A percentile compares a stretch with the other conserved stretches of the same genome.
phyloP scores from a whole-genome alignment of 495 filamentous ascomycete genomes.

The Patellaria atrata region DNA sequence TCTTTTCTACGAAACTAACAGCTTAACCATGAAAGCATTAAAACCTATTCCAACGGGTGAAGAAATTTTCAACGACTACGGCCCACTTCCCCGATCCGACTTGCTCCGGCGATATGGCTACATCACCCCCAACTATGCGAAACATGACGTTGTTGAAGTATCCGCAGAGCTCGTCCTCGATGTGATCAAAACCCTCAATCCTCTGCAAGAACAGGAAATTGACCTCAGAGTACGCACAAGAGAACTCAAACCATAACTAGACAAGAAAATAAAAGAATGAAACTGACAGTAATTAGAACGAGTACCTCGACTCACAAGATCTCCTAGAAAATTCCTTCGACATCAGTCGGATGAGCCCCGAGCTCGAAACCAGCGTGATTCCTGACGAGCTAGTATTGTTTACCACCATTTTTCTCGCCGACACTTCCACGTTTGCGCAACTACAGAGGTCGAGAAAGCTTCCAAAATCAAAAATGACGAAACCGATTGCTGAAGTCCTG shows the following conservation, averaged over 20 bases:
- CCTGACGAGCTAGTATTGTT: conserved; percentile 36
- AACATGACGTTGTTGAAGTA: conserved; percentile 74
- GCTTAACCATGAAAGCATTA: conserved; percentile 51
- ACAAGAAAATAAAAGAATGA: too few relatives aligned
- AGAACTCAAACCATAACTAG: too few relatives aligned
- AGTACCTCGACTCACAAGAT: conserved; percentile 36
- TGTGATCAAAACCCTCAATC: conserved; percentile 12
- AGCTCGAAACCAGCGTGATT: too few relatives aligned
- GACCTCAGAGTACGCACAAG: too few relatives aligned
- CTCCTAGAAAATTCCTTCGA: conserved; percentile 43
- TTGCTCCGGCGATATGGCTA: conserved; percentile 82
- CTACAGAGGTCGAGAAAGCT: conserved; percentile 35
- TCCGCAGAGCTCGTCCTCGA: conserved; percentile 41
- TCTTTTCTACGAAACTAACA: conserved; percentile 53
- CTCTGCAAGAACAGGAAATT: too few relatives aligned
- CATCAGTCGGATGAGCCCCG: conserved; percentile 25
- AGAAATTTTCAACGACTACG: conserved; percentile 87
- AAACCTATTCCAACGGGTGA: conserved; percentile 52
- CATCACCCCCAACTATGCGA: conserved; percentile 57
- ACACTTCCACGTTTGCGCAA: conserved; percentile 16
- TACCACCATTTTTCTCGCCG: conserved; percentile 30
- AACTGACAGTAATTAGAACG: too few relatives aligned
- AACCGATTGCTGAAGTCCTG: conserved; percentile 28
- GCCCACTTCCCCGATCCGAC: conserved; percentile 66
- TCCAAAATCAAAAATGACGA: conserved; percentile 34